These are phyloP conservation scores for Yamadazyma scolyti DNA, from an alignment of 805 yeast species.

Conservation along the genomic window DNA sequence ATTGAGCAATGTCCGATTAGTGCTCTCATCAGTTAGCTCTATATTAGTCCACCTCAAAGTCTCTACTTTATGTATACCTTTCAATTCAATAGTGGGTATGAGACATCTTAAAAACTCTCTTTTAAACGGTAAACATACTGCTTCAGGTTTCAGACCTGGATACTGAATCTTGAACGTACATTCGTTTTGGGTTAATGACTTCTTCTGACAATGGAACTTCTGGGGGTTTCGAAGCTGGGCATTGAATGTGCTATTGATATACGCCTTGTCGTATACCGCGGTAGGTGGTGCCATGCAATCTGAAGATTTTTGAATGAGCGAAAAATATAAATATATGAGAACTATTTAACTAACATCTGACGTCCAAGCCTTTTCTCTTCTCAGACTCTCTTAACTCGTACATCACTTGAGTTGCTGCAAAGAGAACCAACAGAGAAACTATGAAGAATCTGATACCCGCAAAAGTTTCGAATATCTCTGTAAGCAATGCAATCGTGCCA, in stretches of 20 bases:
- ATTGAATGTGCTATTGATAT: constrained; percentile 22
- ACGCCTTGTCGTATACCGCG: constrained; percentile 30
- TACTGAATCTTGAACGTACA: constrained; percentile 33
- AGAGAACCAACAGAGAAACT: constrained; percentile 60
- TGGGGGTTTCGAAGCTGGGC: constrained; percentile 26
- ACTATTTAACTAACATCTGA: constrained; percentile 53
- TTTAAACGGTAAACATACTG: constrained; percentile 42
- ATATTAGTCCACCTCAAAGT: constrained; percentile 33
- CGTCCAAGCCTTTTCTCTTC: constrained; percentile 74
- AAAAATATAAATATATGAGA: not conserved
- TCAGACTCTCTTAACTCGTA: constrained; percentile 88
- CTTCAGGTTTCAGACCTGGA: constrained; percentile 27
- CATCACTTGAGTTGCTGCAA: constrained; percentile 89
- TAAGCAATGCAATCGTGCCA: constrained; percentile 65
- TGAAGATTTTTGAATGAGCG: not conserved
- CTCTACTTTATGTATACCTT: constrained; percentile 22
- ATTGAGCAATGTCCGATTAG: constrained; percentile 24
- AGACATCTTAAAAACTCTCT: constrained; percentile 39
- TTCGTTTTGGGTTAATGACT: constrained; percentile 36
- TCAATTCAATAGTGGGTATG: constrained; percentile 16
- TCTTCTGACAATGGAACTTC: constrained; percentile 30
- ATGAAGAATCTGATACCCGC: constrained; percentile 65
- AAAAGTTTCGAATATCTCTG: constrained; percentile 68
- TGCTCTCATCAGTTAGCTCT: constrained; percentile 32
- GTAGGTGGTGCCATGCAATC: constrained; percentile 50